phyloP scores from a whole-genome alignment of 78 protist species.

The Speleostelium caveatum region DNA sequence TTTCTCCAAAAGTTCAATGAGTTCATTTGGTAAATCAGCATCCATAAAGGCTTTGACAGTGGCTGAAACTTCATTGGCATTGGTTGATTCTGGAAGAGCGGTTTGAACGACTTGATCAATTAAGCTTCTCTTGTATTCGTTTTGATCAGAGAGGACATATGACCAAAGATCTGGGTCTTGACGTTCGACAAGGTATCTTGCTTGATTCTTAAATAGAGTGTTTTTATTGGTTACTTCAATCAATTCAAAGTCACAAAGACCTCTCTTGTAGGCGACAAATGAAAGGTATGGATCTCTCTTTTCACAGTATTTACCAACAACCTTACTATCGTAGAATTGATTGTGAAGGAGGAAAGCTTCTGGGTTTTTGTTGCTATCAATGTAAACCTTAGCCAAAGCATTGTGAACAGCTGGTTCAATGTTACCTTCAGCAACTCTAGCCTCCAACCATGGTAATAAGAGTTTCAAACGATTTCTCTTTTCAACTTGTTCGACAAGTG shows the following conservation, averaged over 20 bases:
- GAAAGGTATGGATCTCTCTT: constrained; percentile 99
- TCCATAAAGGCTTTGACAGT: constrained; percentile 99
- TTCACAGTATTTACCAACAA: constrained; percentile 98
- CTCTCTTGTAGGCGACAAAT: constrained; percentile 93
- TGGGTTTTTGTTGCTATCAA: constrained; percentile 94
- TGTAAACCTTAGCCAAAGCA: constrained; percentile 99
- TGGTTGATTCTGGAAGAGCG: constrained; percentile 96
- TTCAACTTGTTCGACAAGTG: constrained; percentile 97
- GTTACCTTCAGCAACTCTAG: constrained; percentile 88
- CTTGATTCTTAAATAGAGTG: constrained; percentile 97
- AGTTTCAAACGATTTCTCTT: constrained; percentile 97
- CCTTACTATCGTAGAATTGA: constrained; percentile 90
- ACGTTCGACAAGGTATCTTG: constrained; percentile 97
- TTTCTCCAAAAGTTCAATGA: constrained; percentile 99
- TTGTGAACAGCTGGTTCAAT: constrained; percentile 97
- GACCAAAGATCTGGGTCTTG: constrained; percentile 98
- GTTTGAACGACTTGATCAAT: constrained; percentile 97
- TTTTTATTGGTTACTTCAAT: constrained; percentile 96
- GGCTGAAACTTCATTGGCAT: constrained; percentile 95
- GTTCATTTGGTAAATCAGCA: constrained; percentile 98
- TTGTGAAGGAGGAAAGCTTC: constrained; percentile 96
- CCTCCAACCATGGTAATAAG: constrained; percentile 98
- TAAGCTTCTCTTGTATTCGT: constrained; percentile 87
- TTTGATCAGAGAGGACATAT: constrained; percentile 92
- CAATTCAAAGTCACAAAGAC: constrained; percentile 97